Evolutionary conservation across 192 early-diverging fungal species (phyloP).

Genomic region (Coemansia sp.): DNA sequence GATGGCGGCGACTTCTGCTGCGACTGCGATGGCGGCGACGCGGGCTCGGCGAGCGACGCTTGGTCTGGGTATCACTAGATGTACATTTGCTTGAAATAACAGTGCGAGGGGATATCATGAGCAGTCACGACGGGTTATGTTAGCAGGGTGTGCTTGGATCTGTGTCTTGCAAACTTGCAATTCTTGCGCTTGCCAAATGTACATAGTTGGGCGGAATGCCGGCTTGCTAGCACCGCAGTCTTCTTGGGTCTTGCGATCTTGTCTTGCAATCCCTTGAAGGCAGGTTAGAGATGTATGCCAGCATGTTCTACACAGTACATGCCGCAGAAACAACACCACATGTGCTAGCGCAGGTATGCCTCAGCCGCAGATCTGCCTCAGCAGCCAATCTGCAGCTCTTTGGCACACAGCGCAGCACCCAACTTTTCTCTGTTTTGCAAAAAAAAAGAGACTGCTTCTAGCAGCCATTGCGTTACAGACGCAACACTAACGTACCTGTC

Average conservation of each 20-base stretch:
- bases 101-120: background rate
- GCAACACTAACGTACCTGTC: slow-evolving; percentile 38
- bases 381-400: no score
- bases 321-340: background rate
- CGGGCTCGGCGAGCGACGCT: slow-evolving; percentile 37
- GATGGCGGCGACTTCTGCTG: slow-evolving; percentile 22
- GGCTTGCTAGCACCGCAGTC: background rate
- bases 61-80: slow-evolving; percentile 26
- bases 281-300: background rate
- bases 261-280: slow-evolving; percentile 40
- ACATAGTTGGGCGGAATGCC: background rate
- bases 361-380: background rate
- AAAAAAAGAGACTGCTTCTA: no score
- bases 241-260: slow-evolving; percentile 35
- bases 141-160: background rate
- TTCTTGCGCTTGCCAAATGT: background rate
- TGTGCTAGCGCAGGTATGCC: slow-evolving; percentile 1
- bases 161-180: slow-evolving; percentile 1
- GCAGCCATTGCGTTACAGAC: background rate
- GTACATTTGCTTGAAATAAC: background rate
- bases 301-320: slow-evolving; percentile 18
- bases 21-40: slow-evolving; percentile 22
- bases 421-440: no score
- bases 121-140: background rate
- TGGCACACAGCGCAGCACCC: no score